Percentiles rank a stretch among this genome's conserved stretches.
Evolutionary conservation across 2,329 filamentous ascomycete species (phyloP).

Genomic region (Neocatenulostroma microsporum): DNA sequence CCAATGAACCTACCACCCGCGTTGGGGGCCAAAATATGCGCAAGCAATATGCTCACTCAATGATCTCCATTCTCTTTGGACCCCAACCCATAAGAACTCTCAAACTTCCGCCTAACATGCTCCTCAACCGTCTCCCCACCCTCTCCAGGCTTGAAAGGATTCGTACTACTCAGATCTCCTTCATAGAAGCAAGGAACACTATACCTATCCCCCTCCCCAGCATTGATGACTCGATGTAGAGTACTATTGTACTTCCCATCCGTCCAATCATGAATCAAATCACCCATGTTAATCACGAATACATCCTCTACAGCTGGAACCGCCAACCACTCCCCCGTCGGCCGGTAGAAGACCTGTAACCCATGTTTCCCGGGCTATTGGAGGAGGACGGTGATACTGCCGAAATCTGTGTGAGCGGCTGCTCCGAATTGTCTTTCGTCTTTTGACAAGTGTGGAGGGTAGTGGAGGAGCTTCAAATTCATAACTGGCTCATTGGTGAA

Average conservation of each 20-base stretch:
- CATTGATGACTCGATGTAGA: conserved; percentile 40
- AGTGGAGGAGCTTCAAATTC: conserved; percentile 22
- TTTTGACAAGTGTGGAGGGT: conserved; percentile 14
- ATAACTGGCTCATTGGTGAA: conserved; percentile 21
- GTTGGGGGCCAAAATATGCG: too few relatives aligned
- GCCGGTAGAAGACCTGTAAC: conserved; percentile 35
- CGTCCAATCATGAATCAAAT: conserved; percentile 43
- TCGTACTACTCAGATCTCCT: conserved; percentile 13
- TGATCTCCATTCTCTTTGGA: too few relatives aligned
- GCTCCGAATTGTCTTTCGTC: conserved; percentile 17
- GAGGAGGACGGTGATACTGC: conserved; percentile 41
- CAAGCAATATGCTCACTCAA: too few relatives aligned
- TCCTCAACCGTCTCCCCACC: conserved; percentile 16
- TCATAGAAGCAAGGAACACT: conserved; percentile 43
- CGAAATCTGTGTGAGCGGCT: conserved; percentile 29
- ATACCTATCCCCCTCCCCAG: conserved; percentile 32
- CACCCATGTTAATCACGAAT: conserved; percentile 45
- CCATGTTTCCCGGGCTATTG: conserved; percentile 37
- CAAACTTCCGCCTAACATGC: conserved; percentile 16
- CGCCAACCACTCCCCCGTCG: conserved; percentile 34
- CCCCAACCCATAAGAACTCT: conserved; percentile 14
- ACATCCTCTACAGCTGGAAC: conserved; percentile 38
- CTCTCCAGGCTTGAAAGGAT: conserved; percentile 12
- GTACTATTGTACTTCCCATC: conserved; percentile 38
- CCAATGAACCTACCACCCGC: too few relatives aligned